Base-by-base conservation (phyloP, 352 stramenopile genomes). In the Globisporangium echinulatum region DNA sequence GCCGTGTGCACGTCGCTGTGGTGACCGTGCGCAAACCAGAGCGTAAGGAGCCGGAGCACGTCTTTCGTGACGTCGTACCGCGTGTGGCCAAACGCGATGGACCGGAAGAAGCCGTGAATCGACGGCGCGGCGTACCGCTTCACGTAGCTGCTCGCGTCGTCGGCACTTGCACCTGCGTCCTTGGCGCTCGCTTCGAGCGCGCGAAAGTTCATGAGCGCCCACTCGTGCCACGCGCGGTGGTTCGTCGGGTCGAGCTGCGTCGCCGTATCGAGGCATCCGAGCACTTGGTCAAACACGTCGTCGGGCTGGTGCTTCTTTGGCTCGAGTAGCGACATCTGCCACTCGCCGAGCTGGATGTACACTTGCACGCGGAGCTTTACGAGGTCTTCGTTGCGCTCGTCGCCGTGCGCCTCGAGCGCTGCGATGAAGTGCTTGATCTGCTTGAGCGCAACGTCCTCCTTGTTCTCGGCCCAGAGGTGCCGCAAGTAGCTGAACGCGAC, bases 171-270 rank as follows among this genome's bases (percentile, higher is more conserved):
- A 2, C 25, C 25, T 33, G 25, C 25, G 52, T 88, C 80, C 52
- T 88, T 86, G 8, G 74, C 52, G 0, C 70, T 75, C 4, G 81
- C 79, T 39, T 94, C 85, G 48, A 92, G 64, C 5, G 82, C 85
- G 2, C 82, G 74, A 72, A 99, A 99, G 78, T 99, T 99, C 60
- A 99, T 94, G 19, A 99, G 70, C 17, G 97, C 97, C 97, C 97
- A 99, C 54, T 94, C 88, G 72, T 99, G 98, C 90, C 96, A 99
- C 25, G 97, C 96, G 53, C 96, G 97, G 67, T 99, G 98, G 59
- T 97, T 97, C 44, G 86, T 95, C 49, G 79, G 82, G 58, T 96
- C 87, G 25, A 95, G 63, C 53, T 87, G 68, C 47, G 87, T 96
- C 38, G 87, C 87, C 0, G 75, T 90, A 57, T 87, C 74, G 11